Percentiles rank a stretch among this genome's conserved stretches.
phyloP scores from a whole-genome alignment of 805 yeast species.

The Henningerozyma blattae region DNA sequence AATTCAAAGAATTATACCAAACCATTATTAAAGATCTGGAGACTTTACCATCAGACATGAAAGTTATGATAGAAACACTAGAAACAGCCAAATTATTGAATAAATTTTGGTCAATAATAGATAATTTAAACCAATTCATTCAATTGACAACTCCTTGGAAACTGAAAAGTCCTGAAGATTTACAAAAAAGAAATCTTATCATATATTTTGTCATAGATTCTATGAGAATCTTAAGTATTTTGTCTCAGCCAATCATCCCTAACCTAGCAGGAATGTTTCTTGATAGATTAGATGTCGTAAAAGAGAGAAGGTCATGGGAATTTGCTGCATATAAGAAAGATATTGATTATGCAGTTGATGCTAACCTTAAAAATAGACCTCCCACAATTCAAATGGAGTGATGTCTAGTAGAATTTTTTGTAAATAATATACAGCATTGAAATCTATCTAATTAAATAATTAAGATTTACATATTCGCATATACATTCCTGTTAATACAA shows the following conservation, averaged over 20 bases:
- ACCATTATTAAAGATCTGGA: slow-evolving; percentile 26
- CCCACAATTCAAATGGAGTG: too few relatives aligned
- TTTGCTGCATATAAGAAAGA: slow-evolving; percentile 48
- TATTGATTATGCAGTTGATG: slow-evolving; percentile 43
- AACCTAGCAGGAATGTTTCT: slow-evolving; percentile 41
- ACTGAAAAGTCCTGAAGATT: slow-evolving; percentile 23
- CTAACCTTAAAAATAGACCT: slow-evolving; percentile 38
- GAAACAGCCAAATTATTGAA: slow-evolving; percentile 46
- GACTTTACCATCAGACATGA: slow-evolving; percentile 28
- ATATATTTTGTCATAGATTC: slow-evolving; percentile 61
- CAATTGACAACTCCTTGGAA: slow-evolving; percentile 74
- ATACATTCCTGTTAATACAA: too few relatives aligned
- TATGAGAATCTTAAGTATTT: slow-evolving; percentile 51
- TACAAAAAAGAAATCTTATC: slow-evolving; percentile 35
- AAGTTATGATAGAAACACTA: slow-evolving; percentile 31
- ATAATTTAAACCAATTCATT: slow-evolving; percentile 51
- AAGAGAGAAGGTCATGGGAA: slow-evolving; percentile 29
- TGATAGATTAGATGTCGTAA: slow-evolving; percentile 47
- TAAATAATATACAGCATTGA: too few relatives aligned
- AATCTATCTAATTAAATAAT: too few relatives aligned
- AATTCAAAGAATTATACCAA: slow-evolving; percentile 10
- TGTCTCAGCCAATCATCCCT: slow-evolving; percentile 68
- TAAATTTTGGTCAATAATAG: slow-evolving; percentile 46
- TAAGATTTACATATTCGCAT: too few relatives aligned
- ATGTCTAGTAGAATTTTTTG: too few relatives aligned